A percentile compares a stretch with the other conserved stretches of the same genome.
Conservation (phyloP, 441 rosid species). For the Jatropha podagrica region DNA sequence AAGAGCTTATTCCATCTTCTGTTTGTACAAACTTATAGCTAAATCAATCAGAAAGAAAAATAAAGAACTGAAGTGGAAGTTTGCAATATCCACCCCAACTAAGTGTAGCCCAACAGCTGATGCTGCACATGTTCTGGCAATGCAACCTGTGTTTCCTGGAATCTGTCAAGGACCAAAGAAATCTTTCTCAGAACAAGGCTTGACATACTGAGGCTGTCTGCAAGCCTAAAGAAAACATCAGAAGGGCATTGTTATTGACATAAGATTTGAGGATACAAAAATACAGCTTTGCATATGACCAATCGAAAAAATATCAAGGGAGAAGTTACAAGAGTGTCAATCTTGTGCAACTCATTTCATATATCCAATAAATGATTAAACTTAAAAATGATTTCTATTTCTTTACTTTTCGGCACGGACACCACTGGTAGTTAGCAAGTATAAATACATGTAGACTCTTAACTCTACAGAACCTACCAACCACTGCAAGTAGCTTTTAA, state of each 20-base stretch:
- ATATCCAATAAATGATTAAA: background rate
- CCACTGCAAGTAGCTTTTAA: background rate
- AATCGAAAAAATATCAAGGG: background rate
- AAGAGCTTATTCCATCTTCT: background rate
- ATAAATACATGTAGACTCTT: background rate
- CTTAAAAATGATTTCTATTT: background rate
- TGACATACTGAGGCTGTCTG: constrained; percentile 26
- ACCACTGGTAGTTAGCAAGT: background rate
- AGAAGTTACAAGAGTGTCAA: background rate
- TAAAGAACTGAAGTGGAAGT: background rate
- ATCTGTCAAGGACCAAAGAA: constrained; percentile 58
- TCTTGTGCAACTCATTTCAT: constrained; percentile 3
- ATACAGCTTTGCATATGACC: background rate
- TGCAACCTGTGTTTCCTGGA: constrained; percentile 97
- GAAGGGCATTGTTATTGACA: background rate
- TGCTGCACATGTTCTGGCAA: constrained; percentile 98
- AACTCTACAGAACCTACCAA: background rate
- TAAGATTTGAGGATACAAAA: background rate
- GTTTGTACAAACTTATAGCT: background rate
- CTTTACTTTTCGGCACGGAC: background rate
- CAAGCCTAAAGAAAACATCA: constrained; percentile 27
- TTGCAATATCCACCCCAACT: constrained; percentile 52
- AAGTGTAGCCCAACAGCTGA: constrained; percentile 86
- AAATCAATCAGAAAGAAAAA: background rate
- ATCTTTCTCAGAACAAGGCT: constrained; percentile 31